Conservation (phyloP, 192 early-diverging fungal species). For the Geranomyces variabilis region DNA sequence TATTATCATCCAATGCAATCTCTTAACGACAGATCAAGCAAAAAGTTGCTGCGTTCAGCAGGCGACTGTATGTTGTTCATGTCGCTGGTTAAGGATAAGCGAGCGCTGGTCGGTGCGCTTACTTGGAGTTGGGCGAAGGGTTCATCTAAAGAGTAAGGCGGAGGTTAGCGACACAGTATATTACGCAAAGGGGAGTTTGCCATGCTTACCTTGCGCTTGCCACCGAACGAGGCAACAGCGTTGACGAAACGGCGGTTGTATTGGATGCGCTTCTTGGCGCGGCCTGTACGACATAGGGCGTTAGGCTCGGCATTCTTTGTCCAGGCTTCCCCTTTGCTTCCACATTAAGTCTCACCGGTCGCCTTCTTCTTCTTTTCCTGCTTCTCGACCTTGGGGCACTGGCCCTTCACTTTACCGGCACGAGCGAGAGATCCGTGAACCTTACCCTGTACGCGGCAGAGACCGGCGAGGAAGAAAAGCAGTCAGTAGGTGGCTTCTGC, state of each 20-base stretch:
- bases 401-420: slow-evolving; percentile 99
- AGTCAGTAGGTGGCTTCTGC: background rate
- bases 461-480: background rate
- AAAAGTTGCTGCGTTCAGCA: no score
- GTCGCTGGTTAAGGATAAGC: no score
- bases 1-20: no score
- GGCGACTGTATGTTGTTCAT: no score
- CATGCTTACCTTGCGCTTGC: slow-evolving; percentile 82
- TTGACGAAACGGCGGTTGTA: slow-evolving; percentile 99
- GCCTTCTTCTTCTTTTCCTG: slow-evolving; percentile 96
- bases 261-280: slow-evolving; percentile 93
- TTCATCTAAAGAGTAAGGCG: slow-evolving; percentile 27
- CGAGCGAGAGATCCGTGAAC: slow-evolving; percentile 99
- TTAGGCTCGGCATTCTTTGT: background rate
- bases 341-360: slow-evolving; percentile 25
- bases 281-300: slow-evolving; percentile 52
- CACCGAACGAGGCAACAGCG: slow-evolving; percentile 74
- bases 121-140: slow-evolving; percentile 48
- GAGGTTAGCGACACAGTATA: background rate
- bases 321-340: background rate
- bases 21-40: no score
- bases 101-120: background rate
- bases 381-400: slow-evolving; percentile 97
- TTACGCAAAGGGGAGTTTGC: background rate
- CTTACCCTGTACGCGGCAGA: slow-evolving; percentile 77